These are phyloP conservation scores for Streptanthus diversifolius DNA, from an alignment of 345 rosid species.

Conservation along the genomic window DNA sequence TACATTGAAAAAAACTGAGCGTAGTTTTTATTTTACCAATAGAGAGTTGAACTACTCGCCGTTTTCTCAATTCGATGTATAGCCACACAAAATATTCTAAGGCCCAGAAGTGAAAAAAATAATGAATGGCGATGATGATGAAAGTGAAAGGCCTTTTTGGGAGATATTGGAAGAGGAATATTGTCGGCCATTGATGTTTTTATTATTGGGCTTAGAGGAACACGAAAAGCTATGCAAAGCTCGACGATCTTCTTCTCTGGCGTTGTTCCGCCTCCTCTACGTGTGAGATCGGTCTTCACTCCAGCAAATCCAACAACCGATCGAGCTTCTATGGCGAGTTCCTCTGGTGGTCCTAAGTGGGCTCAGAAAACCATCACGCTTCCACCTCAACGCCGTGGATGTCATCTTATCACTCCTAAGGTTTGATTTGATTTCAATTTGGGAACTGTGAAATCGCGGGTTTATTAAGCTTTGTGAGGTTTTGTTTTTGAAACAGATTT, in stretches of 20 bases:
- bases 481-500: constrained; percentile 45
- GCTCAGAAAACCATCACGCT: constrained; percentile 88
- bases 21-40: constrained; percentile 6
- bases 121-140: constrained; percentile 13
- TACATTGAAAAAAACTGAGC: neutral
- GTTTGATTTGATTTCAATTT: constrained; percentile 22
- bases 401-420: constrained; percentile 89
- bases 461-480: neutral
- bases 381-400: constrained; percentile 76
- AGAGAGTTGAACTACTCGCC: constrained; percentile 12
- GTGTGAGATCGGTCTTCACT: constrained; percentile 43
- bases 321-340: constrained; percentile 46
- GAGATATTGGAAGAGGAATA: neutral
- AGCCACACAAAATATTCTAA: constrained; percentile 18
- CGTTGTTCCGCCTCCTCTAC: constrained; percentile 13
- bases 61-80: neutral
- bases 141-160: constrained; percentile 31
- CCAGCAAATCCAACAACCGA: constrained; percentile 38
- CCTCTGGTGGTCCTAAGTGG: constrained; percentile 66
- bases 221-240: constrained; percentile 34
- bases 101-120: constrained; percentile 21
- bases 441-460: neutral
- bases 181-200: constrained; percentile 27
- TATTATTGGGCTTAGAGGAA: constrained; percentile 31
- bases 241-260: constrained; percentile 33